These are phyloP conservation scores for Oryza meyeriana DNA, from an alignment of 176 grass and related monocot genomes.

Conservation along the genomic window DNA sequence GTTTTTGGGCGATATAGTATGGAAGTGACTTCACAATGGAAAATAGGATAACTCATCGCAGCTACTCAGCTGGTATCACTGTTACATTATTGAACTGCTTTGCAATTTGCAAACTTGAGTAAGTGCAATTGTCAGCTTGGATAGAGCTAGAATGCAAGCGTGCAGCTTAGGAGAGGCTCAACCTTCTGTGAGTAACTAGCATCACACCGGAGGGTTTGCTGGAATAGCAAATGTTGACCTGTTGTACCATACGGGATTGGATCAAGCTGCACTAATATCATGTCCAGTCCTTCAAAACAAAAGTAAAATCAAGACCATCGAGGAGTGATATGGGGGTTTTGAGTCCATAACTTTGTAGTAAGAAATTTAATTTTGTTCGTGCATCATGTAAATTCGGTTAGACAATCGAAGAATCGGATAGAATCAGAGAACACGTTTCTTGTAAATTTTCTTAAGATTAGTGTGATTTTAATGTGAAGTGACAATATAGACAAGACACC, in stretches of 20 bases:
- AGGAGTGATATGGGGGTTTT: neutral
- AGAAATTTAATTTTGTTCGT: neutral
- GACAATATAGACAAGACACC: too few relatives aligned
- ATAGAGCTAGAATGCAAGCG: neutral
- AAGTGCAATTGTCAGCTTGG: neutral
- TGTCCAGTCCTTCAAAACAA: too few relatives aligned
- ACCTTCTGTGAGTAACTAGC: neutral
- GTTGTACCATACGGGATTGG: neutral
- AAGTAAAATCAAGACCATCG: too few relatives aligned
- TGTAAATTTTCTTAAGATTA: too few relatives aligned
- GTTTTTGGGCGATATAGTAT: conserved; percentile 96
- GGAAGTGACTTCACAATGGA: conserved; percentile 49
- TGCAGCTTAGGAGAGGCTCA: neutral
- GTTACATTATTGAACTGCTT: neutral
- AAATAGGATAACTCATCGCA: neutral
- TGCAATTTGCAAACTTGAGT: neutral
- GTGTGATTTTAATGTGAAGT: too few relatives aligned
- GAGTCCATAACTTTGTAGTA: neutral
- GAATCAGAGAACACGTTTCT: neutral
- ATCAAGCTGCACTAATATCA: neutral
- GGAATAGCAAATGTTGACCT: neutral
- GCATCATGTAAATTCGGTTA: neutral
- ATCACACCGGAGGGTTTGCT: conserved; percentile 3
- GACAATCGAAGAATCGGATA: neutral
- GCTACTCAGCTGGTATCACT: neutral